These are phyloP conservation scores for Phytopythium helicoides DNA, from an alignment of 352 stramenopile species.

Conservation along the genomic window DNA sequence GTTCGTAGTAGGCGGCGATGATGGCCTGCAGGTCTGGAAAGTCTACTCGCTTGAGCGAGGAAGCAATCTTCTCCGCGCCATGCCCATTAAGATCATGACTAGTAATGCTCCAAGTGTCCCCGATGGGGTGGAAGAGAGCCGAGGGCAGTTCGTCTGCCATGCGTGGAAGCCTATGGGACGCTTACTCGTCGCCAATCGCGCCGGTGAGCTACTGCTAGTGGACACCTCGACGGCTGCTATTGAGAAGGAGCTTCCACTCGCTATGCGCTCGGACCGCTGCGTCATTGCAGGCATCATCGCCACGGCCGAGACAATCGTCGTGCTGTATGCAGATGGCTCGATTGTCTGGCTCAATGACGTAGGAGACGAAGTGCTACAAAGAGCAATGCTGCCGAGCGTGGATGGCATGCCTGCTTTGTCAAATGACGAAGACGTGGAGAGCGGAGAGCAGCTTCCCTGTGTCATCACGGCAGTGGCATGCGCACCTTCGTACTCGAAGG, in stretches of 20 bases:
- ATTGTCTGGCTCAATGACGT: slow-evolving; percentile 48
- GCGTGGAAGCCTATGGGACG: slow-evolving; percentile 49
- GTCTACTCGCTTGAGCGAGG: slow-evolving; percentile 38
- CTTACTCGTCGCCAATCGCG: slow-evolving; percentile 48
- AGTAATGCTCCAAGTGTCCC: background rate
- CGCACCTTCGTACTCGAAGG: slow-evolving; percentile 52
- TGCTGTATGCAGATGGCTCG: slow-evolving; percentile 46
- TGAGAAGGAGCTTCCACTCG: slow-evolving; percentile 28
- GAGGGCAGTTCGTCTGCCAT: slow-evolving; percentile 47
- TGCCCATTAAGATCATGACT: slow-evolving; percentile 9
- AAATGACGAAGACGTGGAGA: background rate
- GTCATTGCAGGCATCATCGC: slow-evolving; percentile 46
- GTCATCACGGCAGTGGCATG: slow-evolving; percentile 37
- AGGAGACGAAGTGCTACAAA: slow-evolving; percentile 43
- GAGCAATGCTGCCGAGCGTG: slow-evolving; percentile 21
- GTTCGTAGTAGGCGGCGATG: slow-evolving; percentile 61
- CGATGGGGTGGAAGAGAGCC: slow-evolving; percentile 33
- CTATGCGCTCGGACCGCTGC: slow-evolving; percentile 30
- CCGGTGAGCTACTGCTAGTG: slow-evolving; percentile 53
- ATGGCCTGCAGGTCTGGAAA: slow-evolving; percentile 70
- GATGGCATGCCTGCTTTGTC: background rate
- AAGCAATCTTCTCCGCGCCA: slow-evolving; percentile 23
- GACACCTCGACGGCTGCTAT: slow-evolving; percentile 28
- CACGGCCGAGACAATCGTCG: slow-evolving; percentile 46
- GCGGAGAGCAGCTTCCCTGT: background rate